Base-by-base conservation (phyloP, 192 early-diverging fungal genomes). In the Backusella tarrabulga region DNA sequence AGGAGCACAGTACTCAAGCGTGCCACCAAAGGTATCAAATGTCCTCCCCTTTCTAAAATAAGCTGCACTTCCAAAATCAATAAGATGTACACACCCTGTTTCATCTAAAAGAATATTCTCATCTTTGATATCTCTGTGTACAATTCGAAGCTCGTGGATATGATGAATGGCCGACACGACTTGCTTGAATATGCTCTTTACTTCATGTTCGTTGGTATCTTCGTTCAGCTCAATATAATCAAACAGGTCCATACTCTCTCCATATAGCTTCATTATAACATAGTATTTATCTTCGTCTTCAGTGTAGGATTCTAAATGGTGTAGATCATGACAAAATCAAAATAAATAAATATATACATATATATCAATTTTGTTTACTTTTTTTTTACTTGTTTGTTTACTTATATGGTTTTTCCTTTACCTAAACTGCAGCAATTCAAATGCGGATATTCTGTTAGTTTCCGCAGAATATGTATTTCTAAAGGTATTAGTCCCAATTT, bases 41-140 rank as follows among this genome's bases (percentile, higher is more conserved):
- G 85, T 82, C 67, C 76, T 80, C 9, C 83, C 81, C 6, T 85
- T 83, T 67, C 90, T 83, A 67, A 88, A 93, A 67, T 95, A 88
- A 67, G 93, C 92, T 12, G 93, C 88, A 56, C 95, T 75, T 0
- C 95, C 95, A 80, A 96, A 96, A 77, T 96, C 95, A 54, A 95
- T 95, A 66, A 96, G 75, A 74, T 92, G 90, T 36, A 93, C 86
- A 6, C 82, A 76, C 0, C 91, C 93, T 1, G 72, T 67, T 23
- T 89, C 85, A 75, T 87, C 83, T 8, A 96, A 80, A 67, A 95
- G 81, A 11, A 97, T 83, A 75, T 97, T 97, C 78, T 96, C 95
- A 11, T 95, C 90, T 78, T 97, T 97, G 79, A 96, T 95, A 81
- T 96, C 90, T 38, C 96, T 83, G 75, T 87, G 87, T 52, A 90